Conservation (phyloP, 192 early-diverging fungal species). For the Piromyces finnis region DNA sequence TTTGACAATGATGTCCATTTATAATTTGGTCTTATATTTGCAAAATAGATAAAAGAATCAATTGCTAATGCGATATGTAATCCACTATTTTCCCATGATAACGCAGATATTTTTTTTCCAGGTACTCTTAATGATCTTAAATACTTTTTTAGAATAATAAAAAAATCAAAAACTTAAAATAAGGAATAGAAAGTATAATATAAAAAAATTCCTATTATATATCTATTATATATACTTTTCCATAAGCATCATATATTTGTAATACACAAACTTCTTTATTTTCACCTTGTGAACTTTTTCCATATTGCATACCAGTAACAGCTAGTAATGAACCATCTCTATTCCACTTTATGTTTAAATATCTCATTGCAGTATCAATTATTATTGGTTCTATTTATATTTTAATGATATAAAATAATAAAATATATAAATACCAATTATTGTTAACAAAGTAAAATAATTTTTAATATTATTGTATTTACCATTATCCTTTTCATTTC, state of each 20-base stretch:
- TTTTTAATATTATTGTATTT: background rate
- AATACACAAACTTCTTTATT: constrained; percentile 33
- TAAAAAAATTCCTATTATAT: too few species aligned
- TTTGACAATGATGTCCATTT: constrained; percentile 24
- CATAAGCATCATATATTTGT: constrained; percentile 29
- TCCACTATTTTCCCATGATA: constrained; percentile 38
- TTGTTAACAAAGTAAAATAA: too few species aligned
- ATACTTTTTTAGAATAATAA: constrained; percentile 11
- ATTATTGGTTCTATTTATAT: constrained; percentile 17
- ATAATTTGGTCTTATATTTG: constrained; percentile 35
- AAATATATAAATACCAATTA: too few species aligned
- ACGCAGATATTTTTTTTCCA: constrained; percentile 23
- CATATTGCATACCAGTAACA: constrained; percentile 26
- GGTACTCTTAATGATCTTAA: constrained; percentile 36
- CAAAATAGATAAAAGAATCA: constrained; percentile 42
- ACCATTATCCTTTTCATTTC: constrained; percentile 26
- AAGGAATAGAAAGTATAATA: too few species aligned
- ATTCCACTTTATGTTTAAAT: constrained; percentile 35
- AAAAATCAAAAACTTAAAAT: too few species aligned
- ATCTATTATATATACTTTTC: constrained; percentile 21
- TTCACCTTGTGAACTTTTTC: constrained; percentile 23
- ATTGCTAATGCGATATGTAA: constrained; percentile 36
- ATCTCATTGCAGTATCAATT: constrained; percentile 29
- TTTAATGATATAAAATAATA: background rate
- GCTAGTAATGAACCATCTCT: constrained; percentile 31